Conservation (phyloP, 805 yeast genomes). For the Zygoascus biomembranicola region DNA sequence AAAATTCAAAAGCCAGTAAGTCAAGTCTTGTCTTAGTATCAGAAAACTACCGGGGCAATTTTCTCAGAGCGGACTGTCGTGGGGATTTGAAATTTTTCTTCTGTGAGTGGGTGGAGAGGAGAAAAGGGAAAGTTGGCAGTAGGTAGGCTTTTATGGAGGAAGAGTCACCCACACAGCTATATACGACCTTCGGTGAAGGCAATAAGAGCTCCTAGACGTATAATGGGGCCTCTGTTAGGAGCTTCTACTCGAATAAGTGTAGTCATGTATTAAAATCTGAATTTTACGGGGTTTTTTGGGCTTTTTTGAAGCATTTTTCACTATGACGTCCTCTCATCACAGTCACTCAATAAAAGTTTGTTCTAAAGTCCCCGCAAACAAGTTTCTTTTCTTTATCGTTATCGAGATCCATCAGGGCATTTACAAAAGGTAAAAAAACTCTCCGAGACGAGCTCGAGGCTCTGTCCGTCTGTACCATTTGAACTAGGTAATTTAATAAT, state of each 20-base stretch:
- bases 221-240: too few species aligned
- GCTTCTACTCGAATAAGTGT: too few species aligned
- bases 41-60: too few species aligned
- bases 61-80: neutral
- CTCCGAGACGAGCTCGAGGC: neutral
- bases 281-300: neutral
- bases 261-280: too few species aligned
- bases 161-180: neutral
- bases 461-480: neutral
- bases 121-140: neutral
- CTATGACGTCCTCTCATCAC: neutral
- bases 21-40: too few species aligned
- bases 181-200: neutral
- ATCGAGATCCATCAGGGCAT: neutral
- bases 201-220: too few species aligned
- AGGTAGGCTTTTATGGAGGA: neutral
- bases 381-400: neutral
- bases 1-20: too few species aligned
- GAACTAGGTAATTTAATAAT: neutral
- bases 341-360: neutral
- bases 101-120: neutral
- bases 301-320: neutral
- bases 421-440: neutral
- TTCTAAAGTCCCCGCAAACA: neutral
- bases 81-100: neutral